Evolutionary conservation across 176 grass and related monocot genomes (phyloP).

Genomic region (Echinochloa phyllopogon): DNA sequence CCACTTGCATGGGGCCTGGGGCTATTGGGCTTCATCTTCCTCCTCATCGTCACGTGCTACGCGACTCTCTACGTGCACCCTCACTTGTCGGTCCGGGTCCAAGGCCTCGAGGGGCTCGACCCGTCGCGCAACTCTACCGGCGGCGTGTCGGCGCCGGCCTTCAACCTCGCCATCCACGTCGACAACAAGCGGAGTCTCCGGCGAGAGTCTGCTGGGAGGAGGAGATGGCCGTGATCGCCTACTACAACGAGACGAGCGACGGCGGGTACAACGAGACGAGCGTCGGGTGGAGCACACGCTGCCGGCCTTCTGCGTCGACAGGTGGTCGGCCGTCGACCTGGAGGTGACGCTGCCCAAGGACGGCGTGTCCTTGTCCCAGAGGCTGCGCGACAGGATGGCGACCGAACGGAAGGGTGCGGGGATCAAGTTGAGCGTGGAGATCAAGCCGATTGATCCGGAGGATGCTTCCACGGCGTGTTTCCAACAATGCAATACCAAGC

Average conservation of each 20-base stretch:
- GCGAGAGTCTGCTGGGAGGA: not conserved
- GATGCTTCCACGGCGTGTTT: not conserved
- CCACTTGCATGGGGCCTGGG: not conserved
- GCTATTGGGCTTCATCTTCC: not conserved
- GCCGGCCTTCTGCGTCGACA: slow-evolving; percentile 8
- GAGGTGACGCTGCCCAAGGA: not conserved
- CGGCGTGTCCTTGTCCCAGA: not conserved
- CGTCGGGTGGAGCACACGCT: not conserved
- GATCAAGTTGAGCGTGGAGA: not conserved
- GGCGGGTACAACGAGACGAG: slow-evolving; percentile 1
- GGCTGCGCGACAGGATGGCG: not conserved
- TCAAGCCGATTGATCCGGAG: not conserved
- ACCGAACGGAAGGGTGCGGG: not conserved
- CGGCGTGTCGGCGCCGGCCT: not conserved
- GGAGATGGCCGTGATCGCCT: not conserved
- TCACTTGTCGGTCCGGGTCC: not conserved
- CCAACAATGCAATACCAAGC: not conserved
- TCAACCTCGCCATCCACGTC: slow-evolving; percentile 4
- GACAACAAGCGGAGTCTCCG: not conserved
- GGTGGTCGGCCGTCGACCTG: not conserved
- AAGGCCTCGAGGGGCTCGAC: not conserved
- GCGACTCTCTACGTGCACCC: not conserved
- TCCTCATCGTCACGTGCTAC: not conserved
- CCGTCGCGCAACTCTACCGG: not conserved
- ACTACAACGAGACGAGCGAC: not conserved